Percentiles rank a stretch among this genome's conserved stretches.
These are phyloP conservation scores for Afroboletus lepidellus DNA, from an alignment of 1,284 basidiomycete species.

Conservation along the genomic window DNA sequence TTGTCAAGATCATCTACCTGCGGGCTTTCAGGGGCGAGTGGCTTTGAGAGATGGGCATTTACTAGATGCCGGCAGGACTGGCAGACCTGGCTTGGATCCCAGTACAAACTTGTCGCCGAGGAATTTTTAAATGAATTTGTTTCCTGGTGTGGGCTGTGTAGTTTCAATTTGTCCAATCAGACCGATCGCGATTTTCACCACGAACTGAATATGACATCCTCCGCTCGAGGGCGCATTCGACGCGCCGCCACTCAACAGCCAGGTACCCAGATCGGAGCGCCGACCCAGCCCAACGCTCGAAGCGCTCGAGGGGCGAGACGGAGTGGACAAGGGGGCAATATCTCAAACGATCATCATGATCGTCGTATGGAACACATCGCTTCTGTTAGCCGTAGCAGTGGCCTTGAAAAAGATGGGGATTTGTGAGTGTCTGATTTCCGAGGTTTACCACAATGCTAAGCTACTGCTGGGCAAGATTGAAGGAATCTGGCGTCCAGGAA, in stretches of 20 bases:
- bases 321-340: conserved; percentile 3
- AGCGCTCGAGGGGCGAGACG: background rate
- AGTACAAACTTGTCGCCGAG: background rate
- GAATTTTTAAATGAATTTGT: background rate
- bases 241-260: conserved; percentile 1
- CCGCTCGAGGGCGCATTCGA: conserved; percentile 15
- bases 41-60: conserved; percentile 17
- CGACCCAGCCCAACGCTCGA: background rate
- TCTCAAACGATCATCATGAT: conserved; percentile 14
- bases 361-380: conserved; percentile 57
- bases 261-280: background rate
- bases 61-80: too few relatives aligned
- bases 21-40: conserved; percentile 31
- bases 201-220: conserved; percentile 19
- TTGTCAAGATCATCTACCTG: conserved; percentile 29
- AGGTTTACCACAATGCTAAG: conserved; percentile 32
- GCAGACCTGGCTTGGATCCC: background rate
- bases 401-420: conserved; percentile 67
- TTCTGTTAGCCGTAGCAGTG: conserved; percentile 70
- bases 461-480: conserved; percentile 48
- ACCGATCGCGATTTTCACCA: background rate
- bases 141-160: background rate
- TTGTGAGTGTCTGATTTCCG: conserved; percentile 46
- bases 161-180: too few relatives aligned
- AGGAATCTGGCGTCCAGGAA: conserved; percentile 54